Conservation (phyloP, 75 land plant genomes). For the Ceratopteris richardii region DNA sequence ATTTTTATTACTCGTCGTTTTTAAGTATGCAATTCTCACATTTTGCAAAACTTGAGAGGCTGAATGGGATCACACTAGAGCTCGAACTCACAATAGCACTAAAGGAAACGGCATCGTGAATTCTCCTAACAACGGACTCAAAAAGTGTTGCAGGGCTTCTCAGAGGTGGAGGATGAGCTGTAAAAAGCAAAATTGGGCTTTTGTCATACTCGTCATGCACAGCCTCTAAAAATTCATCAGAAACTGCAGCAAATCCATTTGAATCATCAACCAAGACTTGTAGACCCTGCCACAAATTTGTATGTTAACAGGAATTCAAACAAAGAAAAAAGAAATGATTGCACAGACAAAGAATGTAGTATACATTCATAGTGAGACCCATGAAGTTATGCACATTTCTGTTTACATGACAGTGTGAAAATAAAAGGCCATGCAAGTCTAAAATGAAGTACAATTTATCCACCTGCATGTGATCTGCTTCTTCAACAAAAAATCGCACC, state of each 20-base stretch:
- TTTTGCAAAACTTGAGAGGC: conserved; percentile 34
- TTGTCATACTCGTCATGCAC: conserved; percentile 67
- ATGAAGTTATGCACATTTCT: too few species aligned
- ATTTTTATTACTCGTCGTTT: too few species aligned
- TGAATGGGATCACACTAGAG: conserved; percentile 55
- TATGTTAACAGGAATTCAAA: too few species aligned
- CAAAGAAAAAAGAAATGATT: too few species aligned
- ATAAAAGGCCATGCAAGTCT: too few species aligned
- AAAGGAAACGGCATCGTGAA: conserved; percentile 84
- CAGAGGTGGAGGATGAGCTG: conserved; percentile 31
- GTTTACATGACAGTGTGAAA: too few species aligned
- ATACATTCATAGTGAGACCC: too few species aligned
- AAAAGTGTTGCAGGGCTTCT: conserved; percentile 9
- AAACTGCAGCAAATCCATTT: conserved; percentile 76
- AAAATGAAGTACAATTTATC: too few species aligned
- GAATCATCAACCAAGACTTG: conserved; percentile 79
- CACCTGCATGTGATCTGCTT: conserved; percentile 93
- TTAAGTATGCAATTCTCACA: neutral
- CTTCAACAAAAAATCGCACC: conserved; percentile 80
- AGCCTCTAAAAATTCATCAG: conserved; percentile 61
- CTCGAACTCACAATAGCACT: conserved; percentile 46
- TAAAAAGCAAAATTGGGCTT: conserved; percentile 53
- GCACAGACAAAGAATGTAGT: too few species aligned
- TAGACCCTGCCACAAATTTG: conserved; percentile 59
- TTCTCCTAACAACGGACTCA: conserved; percentile 22